Base-by-base conservation (phyloP, 1,284 basidiomycete genomes). In the Ustilago hordei region DNA sequence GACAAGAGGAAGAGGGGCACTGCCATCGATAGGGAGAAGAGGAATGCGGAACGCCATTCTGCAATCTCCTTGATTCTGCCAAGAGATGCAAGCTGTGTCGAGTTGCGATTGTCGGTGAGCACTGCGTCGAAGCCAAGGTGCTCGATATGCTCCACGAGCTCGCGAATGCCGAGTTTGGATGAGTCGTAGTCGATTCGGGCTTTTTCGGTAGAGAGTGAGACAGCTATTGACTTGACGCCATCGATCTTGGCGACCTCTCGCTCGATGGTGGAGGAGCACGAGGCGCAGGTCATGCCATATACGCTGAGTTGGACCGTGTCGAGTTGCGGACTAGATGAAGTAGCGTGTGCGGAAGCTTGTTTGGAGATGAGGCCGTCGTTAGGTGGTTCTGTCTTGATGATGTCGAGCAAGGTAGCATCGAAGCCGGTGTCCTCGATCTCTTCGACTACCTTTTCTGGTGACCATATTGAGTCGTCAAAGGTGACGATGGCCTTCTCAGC, bases 401-500 rank as follows among this genome's bases (percentile, higher is more conserved):
- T 53, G 5, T 74, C 68, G 45, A 78, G 56, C 50, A 71, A 71
- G 8, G 64, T 55, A 3, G 95, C 93, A 86, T 95, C 95, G 84
- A 97, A 97, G 15, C 95, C 95, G 58, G 95, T 92, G 87, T 96
- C 94, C 17, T 91, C 92, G 74, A 96, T 94, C 89, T 94, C 94
- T 91, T 94, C 86, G 2, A 61, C 53, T 28, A 69, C 93, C 78
- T 90, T 90, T 54, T 93, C 89, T 15, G 91, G 88, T 34, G 90
- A 91, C 95, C 96, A 98, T n/a, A 88, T 55, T 28, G 66, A 55
- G 23, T 93, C 90, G 83, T 98, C 94, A 83, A 93, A 99, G 84
- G 95, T 93, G 77, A 99, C 89, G 38, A 94, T 90, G 3, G 93
- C 96, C 32, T 95, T 91, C 87, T 99, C 96, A 11, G 97, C 93